A percentile compares a stretch with the other conserved stretches of the same genome.
Conservation (phyloP, 202 grass and related monocot genomes). For the Tripidium arundinaceum region DNA sequence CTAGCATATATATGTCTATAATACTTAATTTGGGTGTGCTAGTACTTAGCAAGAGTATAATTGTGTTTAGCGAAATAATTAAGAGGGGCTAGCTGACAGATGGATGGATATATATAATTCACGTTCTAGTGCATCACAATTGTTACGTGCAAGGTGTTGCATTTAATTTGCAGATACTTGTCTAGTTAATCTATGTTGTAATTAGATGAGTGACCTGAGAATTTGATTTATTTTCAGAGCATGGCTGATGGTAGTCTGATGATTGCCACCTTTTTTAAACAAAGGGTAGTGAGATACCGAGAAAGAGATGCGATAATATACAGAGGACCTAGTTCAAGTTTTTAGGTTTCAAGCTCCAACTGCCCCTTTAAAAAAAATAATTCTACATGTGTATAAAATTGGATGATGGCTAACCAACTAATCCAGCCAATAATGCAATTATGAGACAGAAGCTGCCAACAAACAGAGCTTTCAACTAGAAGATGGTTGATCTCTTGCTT, state of each 20-base stretch:
- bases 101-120: neutral
- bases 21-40: no score
- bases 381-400: no score
- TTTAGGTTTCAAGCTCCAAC: conserved; percentile 29
- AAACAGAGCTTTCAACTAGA: no score
- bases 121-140: neutral
- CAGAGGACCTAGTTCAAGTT: neutral
- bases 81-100: neutral
- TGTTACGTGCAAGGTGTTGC: neutral
- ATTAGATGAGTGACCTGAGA: neutral
- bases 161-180: neutral
- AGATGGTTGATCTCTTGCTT: no score
- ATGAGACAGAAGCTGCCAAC: no score
- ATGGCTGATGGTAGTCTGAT: neutral
- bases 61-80: neutral
- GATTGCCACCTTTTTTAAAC: neutral
- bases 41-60: no score
- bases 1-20: no score
- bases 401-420: no score
- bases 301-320: conserved; percentile 9
- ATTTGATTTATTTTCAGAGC: neutral
- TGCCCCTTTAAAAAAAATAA: neutral
- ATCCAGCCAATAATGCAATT: no score
- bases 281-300: conserved; percentile 13
- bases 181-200: neutral